Evolutionary conservation across 768 basidiomycete species (phyloP), one percentile per base, ranked within the genome.

Genomic region (Dacryopinax primogenitus): DNA sequence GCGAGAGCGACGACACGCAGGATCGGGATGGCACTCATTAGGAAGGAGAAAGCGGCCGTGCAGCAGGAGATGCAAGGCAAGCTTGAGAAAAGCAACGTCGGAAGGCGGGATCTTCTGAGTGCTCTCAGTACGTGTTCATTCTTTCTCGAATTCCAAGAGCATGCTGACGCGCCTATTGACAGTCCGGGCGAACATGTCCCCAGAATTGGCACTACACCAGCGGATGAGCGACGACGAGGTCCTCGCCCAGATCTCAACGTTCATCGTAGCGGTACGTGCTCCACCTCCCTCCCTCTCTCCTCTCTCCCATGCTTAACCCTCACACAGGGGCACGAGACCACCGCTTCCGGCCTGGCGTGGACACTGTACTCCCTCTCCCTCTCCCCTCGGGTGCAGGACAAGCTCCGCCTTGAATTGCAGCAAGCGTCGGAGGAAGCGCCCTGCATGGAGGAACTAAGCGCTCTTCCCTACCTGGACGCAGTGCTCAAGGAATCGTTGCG

Each of bases 181-280:
- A 95, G 93, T 95, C 63, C 88, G 87, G 75, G 88, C 91, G 1
- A 95, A 94, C 73, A 71, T 84, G 66, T 84, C 89, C 1, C 81
- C 76, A 13, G 72, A 78, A 34, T 72, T 76, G 11, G 72, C 78
- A 11, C 74, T 76, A 0, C 78, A 78, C 0, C 88, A 92, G 33
- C 83, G 87, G 67, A 82, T 95, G 68, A 87, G 91, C 0, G 93
- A 96, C 71, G 84, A 87, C 33, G 93, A 95, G 70, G 86, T 94
- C 62, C 78, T 92, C 12, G 79, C 90, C 71, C 92, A 85, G 66
- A 85, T 94, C 74, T 90, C 88, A 69, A 92, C 91, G 0, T 88
- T 94, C 73, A 84, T 92, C 80, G 91, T 92, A 72, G 90, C 88
- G 23, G 68, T 47, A 47, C 23, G 45, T 21, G 12, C n/a, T 39